Evolutionary conservation across 768 basidiomycete species (phyloP).

Genomic region (Boletus sensibilis): DNA sequence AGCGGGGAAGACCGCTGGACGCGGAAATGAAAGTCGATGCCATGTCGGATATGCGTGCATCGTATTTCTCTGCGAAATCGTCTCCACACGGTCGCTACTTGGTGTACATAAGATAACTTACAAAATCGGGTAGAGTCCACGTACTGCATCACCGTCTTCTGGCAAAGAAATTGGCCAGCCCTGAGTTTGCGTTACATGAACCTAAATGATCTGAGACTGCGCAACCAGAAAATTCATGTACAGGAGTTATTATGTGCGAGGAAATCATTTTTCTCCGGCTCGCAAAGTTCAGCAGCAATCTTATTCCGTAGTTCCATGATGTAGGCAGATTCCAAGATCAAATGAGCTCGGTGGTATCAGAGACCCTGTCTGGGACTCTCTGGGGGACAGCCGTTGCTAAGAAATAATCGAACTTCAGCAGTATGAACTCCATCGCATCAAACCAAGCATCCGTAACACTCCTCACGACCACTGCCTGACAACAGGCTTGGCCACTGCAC

Average conservation of each 20-base stretch:
- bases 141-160: background rate
- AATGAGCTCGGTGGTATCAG: background rate
- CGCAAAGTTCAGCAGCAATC: background rate
- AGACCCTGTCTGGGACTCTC: background rate
- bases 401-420: background rate
- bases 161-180: background rate
- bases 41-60: background rate
- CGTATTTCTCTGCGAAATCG: background rate
- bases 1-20: constrained; percentile 79
- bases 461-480: constrained; percentile 40
- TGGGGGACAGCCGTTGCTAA: background rate
- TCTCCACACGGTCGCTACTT: background rate
- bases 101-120: background rate
- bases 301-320: background rate
- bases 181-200: background rate
- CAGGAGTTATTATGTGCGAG: background rate
- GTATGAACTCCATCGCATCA: constrained; percentile 31
- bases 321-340: background rate
- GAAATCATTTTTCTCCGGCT: background rate
- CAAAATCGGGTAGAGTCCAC: background rate
- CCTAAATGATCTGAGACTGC: background rate
- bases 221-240: background rate
- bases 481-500: constrained; percentile 83
- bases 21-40: constrained; percentile 43
- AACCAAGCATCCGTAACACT: constrained; percentile 65